These are phyloP conservation scores for Sclerotinia glacialis DNA, from an alignment of 2,329 filamentous ascomycete genomes.

Conservation along the genomic window DNA sequence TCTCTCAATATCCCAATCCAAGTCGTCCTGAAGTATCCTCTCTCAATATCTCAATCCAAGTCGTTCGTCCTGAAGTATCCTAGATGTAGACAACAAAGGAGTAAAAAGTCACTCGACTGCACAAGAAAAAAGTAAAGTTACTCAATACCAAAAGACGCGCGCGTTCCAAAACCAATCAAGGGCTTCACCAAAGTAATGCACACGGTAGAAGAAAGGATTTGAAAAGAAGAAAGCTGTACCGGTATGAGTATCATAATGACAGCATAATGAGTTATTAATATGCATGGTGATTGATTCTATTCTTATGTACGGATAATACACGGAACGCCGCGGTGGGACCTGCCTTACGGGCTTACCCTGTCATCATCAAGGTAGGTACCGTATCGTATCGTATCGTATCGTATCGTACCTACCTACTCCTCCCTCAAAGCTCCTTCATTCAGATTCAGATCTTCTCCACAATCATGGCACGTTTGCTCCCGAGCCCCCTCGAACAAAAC, in stretches of 20 bases:
- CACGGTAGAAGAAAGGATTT: not conserved
- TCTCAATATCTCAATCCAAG: too few relatives aligned
- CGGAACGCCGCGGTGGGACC: not conserved
- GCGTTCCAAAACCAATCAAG: not conserved
- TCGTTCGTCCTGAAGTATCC: not conserved
- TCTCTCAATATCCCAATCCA: too few relatives aligned
- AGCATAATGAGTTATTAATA: not conserved
- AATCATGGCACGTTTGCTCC: slow-evolving; percentile 3
- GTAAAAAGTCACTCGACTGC: too few relatives aligned
- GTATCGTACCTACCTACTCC: too few relatives aligned
- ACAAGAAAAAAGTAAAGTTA: not conserved
- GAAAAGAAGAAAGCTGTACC: not conserved
- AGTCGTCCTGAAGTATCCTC: too few relatives aligned
- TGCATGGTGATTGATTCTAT: not conserved
- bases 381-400: too few relatives aligned
- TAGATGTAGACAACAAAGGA: too few relatives aligned
- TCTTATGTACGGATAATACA: not conserved
- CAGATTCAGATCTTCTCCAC: slow-evolving; percentile 7
- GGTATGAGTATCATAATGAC: not conserved
- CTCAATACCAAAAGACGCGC: not conserved
- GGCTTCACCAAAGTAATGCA: not conserved
- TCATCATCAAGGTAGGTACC: not conserved
- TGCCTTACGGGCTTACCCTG: slow-evolving; percentile 3
- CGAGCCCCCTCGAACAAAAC: slow-evolving; percentile 1
- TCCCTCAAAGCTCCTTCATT: slow-evolving; percentile 9